A percentile compares a stretch with the other conserved stretches of the same genome.
phyloP scores from a whole-genome alignment of 202 grass and related monocot species.

The Setaria viridis region DNA sequence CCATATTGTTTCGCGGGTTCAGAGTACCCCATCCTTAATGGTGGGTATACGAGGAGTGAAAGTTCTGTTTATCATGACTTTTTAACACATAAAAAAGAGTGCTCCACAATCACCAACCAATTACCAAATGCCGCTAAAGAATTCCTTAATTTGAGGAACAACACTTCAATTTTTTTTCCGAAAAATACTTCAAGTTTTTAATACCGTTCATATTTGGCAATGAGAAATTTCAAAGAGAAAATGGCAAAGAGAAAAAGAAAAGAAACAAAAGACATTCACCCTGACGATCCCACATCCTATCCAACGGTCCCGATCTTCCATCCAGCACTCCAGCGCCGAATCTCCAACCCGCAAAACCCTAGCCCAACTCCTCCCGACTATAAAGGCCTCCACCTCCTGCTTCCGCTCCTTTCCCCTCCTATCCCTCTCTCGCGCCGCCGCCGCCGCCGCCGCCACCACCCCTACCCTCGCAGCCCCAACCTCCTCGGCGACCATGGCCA shows the following conservation, averaged over 20 bases:
- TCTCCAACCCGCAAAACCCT: constrained; percentile 50
- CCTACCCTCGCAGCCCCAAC: constrained; percentile 1
- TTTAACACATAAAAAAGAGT: not conserved
- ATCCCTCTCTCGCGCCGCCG: not conserved
- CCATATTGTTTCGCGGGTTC: too few relatives aligned
- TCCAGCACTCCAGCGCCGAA: not conserved
- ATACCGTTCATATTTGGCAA: not conserved
- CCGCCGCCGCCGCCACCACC: constrained; percentile 26
- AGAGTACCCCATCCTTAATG: too few relatives aligned
- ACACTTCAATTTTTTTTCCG: not conserved
- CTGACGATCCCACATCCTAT: not conserved
- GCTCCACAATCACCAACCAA: not conserved
- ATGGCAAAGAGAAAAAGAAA: too few relatives aligned
- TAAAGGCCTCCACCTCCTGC: constrained; percentile 26
- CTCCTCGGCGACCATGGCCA: constrained; percentile 44
- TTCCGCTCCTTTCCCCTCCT: not conserved
- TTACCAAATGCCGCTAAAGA: not conserved
- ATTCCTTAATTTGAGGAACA: not conserved
- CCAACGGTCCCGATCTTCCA: constrained; percentile 29
- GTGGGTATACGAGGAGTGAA: too few relatives aligned
- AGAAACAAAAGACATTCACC: not conserved
- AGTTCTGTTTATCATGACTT: too few relatives aligned
- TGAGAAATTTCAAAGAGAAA: too few relatives aligned
- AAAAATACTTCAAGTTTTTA: not conserved
- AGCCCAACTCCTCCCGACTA: constrained; percentile 32